Conservation (phyloP, 202 grass and related monocot genomes). For the Zoysia matrella region DNA sequence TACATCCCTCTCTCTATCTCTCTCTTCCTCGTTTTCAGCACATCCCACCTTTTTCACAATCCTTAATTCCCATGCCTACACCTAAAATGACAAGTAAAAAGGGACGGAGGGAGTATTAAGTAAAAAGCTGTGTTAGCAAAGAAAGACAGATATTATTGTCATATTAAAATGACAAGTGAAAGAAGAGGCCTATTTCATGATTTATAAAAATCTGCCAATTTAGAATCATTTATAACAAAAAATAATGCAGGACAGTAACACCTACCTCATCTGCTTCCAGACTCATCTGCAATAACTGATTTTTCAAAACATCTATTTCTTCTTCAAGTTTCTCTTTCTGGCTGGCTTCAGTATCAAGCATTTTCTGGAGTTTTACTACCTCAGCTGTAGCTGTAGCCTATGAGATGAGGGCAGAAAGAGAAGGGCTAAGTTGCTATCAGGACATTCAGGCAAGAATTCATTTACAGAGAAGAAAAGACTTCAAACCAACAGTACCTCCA, state of each 20-base stretch:
- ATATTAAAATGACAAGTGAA: too few species aligned
- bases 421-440: conserved; percentile 24
- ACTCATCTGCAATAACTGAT: conserved; percentile 91
- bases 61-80: too few species aligned
- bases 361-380: conserved; percentile 73
- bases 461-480: conserved; percentile 9
- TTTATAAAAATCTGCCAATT: too few species aligned
- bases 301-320: conserved; percentile 82
- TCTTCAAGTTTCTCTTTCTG: conserved; percentile 95
- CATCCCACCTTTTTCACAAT: too few species aligned
- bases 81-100: too few species aligned
- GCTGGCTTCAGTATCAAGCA: conserved; percentile 82
- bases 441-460: conserved; percentile 24
- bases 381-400: conserved; percentile 86
- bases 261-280: conserved; percentile 94
- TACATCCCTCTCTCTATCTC: too few species aligned
- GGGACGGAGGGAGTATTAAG: too few species aligned
- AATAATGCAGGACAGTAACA: conserved; percentile 15
- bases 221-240: too few species aligned
- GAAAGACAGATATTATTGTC: too few species aligned
- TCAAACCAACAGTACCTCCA: conserved; percentile 69
- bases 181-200: too few species aligned
- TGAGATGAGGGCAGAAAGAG: conserved; percentile 17
- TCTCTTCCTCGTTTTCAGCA: too few species aligned
- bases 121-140: too few species aligned